phyloP scores from a whole-genome alignment of 1,284 basidiomycete genomes.

The Microbotryum lychnidis-dioicae region DNA sequence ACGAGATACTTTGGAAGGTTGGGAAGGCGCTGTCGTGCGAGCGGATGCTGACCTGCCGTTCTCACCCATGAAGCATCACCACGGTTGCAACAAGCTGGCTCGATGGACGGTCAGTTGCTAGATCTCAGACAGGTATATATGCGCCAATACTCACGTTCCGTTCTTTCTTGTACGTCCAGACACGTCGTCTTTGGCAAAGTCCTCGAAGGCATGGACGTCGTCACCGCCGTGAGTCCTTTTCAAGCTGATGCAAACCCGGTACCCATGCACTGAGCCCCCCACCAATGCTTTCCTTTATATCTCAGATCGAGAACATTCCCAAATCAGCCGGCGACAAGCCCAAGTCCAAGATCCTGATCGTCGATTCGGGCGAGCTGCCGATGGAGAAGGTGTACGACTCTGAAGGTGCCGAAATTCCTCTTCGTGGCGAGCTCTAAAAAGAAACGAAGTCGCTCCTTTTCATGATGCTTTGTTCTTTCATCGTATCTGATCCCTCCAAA shows the following conservation, averaged over 20 bases:
- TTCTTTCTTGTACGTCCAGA: conserved; percentile 14
- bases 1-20: neutral
- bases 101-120: conserved; percentile 34
- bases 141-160: no score
- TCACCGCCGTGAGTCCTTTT: conserved; percentile 59
- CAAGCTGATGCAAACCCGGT: neutral
- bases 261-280: neutral
- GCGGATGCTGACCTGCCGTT: conserved; percentile 48
- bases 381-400: conserved; percentile 55
- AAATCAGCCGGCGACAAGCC: conserved; percentile 66
- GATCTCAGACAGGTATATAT: no score
- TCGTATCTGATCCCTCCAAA: no score
- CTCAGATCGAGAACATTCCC: conserved; percentile 52
- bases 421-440: conserved; percentile 77
- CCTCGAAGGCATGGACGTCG: conserved; percentile 79
- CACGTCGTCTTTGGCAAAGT: conserved; percentile 79
- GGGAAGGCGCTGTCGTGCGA: no score
- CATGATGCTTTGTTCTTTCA: neutral
- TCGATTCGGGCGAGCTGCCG: conserved; percentile 62
- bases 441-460: conserved; percentile 36
- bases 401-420: conserved; percentile 76
- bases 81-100: conserved; percentile 55
- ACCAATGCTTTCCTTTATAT: neutral
- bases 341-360: conserved; percentile 62
- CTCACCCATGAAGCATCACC: conserved; percentile 56